Conservation (phyloP, 495 filamentous ascomycete genomes). For the Hypoxylon perforatum region DNA sequence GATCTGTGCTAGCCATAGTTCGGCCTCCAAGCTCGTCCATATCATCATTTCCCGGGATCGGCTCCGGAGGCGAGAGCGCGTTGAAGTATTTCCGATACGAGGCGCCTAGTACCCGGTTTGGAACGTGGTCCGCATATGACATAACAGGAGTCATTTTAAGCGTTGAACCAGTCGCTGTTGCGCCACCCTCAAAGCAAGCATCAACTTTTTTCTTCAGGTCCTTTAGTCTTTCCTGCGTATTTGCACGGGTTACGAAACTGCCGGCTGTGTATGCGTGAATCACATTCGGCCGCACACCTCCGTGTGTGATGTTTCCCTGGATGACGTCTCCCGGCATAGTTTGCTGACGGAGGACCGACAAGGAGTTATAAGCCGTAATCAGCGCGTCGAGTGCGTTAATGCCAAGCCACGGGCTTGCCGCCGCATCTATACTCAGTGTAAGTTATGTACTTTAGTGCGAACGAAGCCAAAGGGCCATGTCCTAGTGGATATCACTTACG, state of each 20-base stretch:
- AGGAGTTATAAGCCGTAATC: slow-evolving; percentile 69
- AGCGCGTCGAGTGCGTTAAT: slow-evolving; percentile 74
- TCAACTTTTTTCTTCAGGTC: slow-evolving; percentile 62
- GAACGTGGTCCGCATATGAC: slow-evolving; percentile 69
- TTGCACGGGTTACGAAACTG: slow-evolving; percentile 64
- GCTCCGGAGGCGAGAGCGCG: slow-evolving; percentile 50
- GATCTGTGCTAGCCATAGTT: slow-evolving; percentile 67
- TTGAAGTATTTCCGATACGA: slow-evolving; percentile 66
- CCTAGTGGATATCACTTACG: slow-evolving; percentile 25
- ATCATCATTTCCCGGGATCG: slow-evolving; percentile 57
- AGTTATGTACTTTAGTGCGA: slow-evolving; percentile 13
- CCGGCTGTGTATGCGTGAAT: slow-evolving; percentile 68
- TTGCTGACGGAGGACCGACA: slow-evolving; percentile 72
- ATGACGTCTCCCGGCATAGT: slow-evolving; percentile 70
- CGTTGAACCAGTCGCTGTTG: slow-evolving; percentile 68
- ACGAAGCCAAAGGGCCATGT: not conserved
- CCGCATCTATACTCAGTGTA: slow-evolving; percentile 59
- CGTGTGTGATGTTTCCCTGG: slow-evolving; percentile 67
- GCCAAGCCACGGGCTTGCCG: slow-evolving; percentile 71
- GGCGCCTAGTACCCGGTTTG: slow-evolving; percentile 67
- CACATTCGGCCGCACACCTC: slow-evolving; percentile 69
- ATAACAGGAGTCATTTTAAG: slow-evolving; percentile 57
- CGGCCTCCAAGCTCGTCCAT: slow-evolving; percentile 62
- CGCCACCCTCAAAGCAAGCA: slow-evolving; percentile 70
- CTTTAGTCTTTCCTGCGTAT: slow-evolving; percentile 57